Conservation (phyloP, 495 filamentous ascomycete genomes). For the Talaromyces stipitatus region DNA sequence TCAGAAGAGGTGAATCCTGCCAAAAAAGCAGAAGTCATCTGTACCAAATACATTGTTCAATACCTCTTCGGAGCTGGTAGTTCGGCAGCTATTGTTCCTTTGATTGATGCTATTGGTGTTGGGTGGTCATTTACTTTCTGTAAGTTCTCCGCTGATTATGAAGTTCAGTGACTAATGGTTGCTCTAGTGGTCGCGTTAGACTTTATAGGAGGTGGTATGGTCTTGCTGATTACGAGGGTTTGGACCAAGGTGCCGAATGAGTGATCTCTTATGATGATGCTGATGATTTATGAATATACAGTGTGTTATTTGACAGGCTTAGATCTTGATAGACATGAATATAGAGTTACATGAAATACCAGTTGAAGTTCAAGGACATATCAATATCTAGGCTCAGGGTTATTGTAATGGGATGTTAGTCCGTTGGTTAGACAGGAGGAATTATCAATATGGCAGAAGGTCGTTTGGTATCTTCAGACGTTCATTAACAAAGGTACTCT, state of each 20-base stretch:
- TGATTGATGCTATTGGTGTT: conserved; percentile 58
- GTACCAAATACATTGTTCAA: conserved; percentile 65
- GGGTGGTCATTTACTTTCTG: conserved; percentile 49
- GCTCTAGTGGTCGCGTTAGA: not conserved
- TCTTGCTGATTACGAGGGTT: not conserved
- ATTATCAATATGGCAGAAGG: too few species aligned
- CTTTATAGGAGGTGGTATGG: not conserved
- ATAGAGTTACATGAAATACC: not conserved
- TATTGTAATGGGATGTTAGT: too few species aligned
- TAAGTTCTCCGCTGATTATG: conserved; percentile 12
- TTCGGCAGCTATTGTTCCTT: conserved; percentile 56
- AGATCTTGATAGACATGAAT: not conserved
- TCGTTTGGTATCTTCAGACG: too few species aligned
- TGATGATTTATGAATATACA: not conserved
- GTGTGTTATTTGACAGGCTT: not conserved
- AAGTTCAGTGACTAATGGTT: too few species aligned
- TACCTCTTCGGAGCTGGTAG: conserved; percentile 62
- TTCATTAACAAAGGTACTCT: too few species aligned
- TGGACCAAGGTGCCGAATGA: not conserved
- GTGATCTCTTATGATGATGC: not conserved
- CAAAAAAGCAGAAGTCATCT: conserved; percentile 57
- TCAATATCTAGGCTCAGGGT: too few species aligned
- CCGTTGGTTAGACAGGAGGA: too few species aligned
- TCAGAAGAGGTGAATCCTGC: conserved; percentile 31
- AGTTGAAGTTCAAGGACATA: too few species aligned